Percentiles rank a stretch among this genome's conserved stretches.
Conservation (phyloP, 371 early-diverging fungal species). For the Zancudomyces culisetae region DNA sequence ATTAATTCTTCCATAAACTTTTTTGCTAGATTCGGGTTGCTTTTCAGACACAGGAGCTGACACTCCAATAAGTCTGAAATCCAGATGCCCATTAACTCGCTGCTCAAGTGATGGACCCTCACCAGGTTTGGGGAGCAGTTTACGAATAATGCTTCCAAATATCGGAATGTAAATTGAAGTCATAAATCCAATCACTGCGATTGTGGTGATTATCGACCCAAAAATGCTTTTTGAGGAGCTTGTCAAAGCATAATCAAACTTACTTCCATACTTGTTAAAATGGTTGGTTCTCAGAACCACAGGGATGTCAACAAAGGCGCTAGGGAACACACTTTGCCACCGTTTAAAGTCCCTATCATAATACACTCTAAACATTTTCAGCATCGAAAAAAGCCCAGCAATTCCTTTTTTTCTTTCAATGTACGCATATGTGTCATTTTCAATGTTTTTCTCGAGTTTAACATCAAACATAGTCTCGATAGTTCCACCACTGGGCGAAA, state of each 20-base stretch:
- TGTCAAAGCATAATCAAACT: conserved; percentile 37
- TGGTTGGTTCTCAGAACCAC: conserved; percentile 32
- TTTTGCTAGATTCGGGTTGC: conserved; percentile 29
- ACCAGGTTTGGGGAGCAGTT: conserved; percentile 31
- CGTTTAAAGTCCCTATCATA: conserved; percentile 25
- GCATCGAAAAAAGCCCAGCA: neutral
- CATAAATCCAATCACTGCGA: conserved; percentile 16
- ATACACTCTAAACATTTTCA: conserved; percentile 7
- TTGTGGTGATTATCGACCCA: conserved; percentile 18
- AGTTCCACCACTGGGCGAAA: conserved; percentile 42
- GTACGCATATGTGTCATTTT: neutral
- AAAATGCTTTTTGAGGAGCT: conserved; percentile 25
- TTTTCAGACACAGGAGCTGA: conserved; percentile 24
- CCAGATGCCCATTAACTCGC: conserved; percentile 27
- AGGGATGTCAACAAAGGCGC: conserved; percentile 32
- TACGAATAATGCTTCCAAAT: conserved; percentile 26
- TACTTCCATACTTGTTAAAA: conserved; percentile 32
- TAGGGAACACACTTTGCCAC: conserved; percentile 43
- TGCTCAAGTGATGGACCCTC: conserved; percentile 35
- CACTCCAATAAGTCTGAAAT: conserved; percentile 27
- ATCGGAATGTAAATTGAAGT: conserved; percentile 19
- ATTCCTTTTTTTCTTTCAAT: neutral
- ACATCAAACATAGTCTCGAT: conserved; percentile 24
- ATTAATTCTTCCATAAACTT: conserved; percentile 29
- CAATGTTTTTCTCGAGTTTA: neutral